phyloP scores from a whole-genome alignment of 495 filamentous ascomycete species.

The Clohesyomyces aquaticus region DNA sequence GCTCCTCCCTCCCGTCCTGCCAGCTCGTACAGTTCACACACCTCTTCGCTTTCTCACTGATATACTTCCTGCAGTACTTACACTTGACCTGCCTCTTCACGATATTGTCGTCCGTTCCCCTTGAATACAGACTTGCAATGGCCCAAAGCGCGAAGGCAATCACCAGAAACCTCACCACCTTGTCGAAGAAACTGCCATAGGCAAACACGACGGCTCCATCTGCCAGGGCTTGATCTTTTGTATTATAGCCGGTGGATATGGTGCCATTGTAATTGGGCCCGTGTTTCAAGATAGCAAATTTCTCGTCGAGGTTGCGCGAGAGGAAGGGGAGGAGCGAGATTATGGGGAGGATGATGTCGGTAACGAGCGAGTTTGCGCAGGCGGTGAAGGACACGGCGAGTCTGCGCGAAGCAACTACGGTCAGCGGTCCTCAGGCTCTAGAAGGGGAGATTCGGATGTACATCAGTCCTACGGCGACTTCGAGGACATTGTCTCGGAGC shows the following conservation, averaged over 20 bases:
- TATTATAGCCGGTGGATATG: constrained; percentile 61
- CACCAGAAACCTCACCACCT: constrained; percentile 66
- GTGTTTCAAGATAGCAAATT: constrained; percentile 66
- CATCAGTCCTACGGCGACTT: constrained; percentile 78
- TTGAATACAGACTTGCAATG: constrained; percentile 68
- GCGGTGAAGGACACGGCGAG: constrained; percentile 73
- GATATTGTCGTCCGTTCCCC: constrained; percentile 63
- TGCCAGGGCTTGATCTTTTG: constrained; percentile 64
- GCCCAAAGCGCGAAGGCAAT: constrained; percentile 68
- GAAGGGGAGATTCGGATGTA: constrained; percentile 42
- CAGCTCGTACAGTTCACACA: constrained; percentile 77
- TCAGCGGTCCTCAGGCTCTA: background rate
- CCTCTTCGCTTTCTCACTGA: constrained; percentile 66
- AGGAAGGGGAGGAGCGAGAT: constrained; percentile 70
- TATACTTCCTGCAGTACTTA: constrained; percentile 69
- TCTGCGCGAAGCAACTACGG: constrained; percentile 44
- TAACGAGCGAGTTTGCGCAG: constrained; percentile 72
- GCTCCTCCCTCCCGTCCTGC: constrained; percentile 75
- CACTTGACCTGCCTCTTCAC: constrained; percentile 73
- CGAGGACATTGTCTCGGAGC: constrained; percentile 73
- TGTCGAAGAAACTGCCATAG: constrained; percentile 65
- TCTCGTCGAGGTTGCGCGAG: constrained; percentile 72
- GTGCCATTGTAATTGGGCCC: constrained; percentile 56
- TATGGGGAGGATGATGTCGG: constrained; percentile 70
- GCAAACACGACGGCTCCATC: constrained; percentile 56